Base-by-base conservation (phyloP, 139 green algal genomes). In the Chlorella sp. region DNA sequence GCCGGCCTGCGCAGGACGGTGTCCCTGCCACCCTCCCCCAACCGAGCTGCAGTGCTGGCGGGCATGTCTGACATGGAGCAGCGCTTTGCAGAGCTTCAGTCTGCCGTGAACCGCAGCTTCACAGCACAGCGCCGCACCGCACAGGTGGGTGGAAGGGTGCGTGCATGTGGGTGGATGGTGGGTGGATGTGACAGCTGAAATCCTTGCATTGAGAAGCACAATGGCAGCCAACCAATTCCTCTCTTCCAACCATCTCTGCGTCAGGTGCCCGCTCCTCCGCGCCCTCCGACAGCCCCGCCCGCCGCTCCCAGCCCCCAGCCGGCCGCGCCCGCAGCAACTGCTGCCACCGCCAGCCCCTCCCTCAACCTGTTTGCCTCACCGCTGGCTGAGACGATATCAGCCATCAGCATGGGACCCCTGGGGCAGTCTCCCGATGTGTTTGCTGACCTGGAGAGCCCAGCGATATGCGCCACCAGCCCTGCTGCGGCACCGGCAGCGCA, bases 351-450 rank as follows among this genome's bases (percentile, higher is more conserved):
- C 51, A 60, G 51, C 51, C 51, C 51, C 9, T 60, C 51, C 11
- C 51, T 60, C 12, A 17, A 44, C 56, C 16, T 9, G 30, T 56
- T 70, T 56, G 57, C 20, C 56, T 82, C 75, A 1, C 75, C 75
- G 3, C 15, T 71, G 15, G n/a, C 51, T 21, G 51, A 82, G 36
- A 36, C 57, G 9, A 0, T 70, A 4, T 56, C 75, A 5, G 32
- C 21, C 55, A 56, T 82, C 36, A 71, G 56, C 57, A 62, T 67
- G 3, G 56, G 75, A 26, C 18, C 12, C 17, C 57, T 56, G 20
- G 20, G 51, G 11, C 34, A 57, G n/a, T 72, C 57, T 1, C 75
- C 75, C 6, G 75, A 82, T 39, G 57, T 82, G 2, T 82, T 82
- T 57, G 63, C 75, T 36, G 56, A 39, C 25, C 34, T 82, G 75